Percentiles rank a stretch among this genome's conserved stretches.
Conservation (phyloP, 768 basidiomycete genomes). For the Trametes maxima region DNA sequence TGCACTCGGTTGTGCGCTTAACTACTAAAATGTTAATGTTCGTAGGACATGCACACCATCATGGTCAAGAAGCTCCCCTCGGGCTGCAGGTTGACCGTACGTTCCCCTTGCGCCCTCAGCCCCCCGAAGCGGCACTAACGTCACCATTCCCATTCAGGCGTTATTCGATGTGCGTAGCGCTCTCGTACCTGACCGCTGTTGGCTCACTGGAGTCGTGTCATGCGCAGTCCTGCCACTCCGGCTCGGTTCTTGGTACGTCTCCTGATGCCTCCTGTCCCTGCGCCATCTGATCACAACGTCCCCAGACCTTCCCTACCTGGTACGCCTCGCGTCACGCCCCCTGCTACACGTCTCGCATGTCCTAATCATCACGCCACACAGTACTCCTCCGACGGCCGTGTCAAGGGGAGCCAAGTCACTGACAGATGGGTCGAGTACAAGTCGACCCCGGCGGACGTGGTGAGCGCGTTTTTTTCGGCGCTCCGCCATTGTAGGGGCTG, state of each 20-base stretch:
- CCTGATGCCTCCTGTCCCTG: neutral
- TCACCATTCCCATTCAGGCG: constrained; percentile 18
- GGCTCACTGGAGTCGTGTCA: neutral
- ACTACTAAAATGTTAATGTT: neutral
- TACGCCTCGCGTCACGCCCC: constrained; percentile 28
- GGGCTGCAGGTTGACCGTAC: constrained; percentile 87
- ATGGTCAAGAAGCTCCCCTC: constrained; percentile 78
- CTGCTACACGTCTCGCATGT: neutral
- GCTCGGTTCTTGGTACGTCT: constrained; percentile 72
- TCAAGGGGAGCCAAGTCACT: constrained; percentile 35
- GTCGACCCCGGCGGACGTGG: constrained; percentile 85
- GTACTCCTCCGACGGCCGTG: constrained; percentile 36
- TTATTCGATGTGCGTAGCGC: constrained; percentile 34
- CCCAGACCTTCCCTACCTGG: constrained; percentile 69
- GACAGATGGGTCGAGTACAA: constrained; percentile 35
- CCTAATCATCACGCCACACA: constrained; percentile 5
- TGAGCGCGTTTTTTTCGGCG: constrained; percentile 41
- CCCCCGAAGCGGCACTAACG: neutral
- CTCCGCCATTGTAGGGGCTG: neutral
- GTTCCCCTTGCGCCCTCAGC: constrained; percentile 30
- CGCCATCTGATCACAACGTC: neutral
- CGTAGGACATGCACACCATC: constrained; percentile 71
- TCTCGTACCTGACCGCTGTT: too few species aligned
- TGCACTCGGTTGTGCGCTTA: neutral
- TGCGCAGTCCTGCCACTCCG: constrained; percentile 83